A percentile compares a stretch with the other conserved stretches of the same genome.
These are phyloP conservation scores for Paxillus ammoniavirescens DNA, from an alignment of 768 basidiomycete genomes.

Conservation along the genomic window DNA sequence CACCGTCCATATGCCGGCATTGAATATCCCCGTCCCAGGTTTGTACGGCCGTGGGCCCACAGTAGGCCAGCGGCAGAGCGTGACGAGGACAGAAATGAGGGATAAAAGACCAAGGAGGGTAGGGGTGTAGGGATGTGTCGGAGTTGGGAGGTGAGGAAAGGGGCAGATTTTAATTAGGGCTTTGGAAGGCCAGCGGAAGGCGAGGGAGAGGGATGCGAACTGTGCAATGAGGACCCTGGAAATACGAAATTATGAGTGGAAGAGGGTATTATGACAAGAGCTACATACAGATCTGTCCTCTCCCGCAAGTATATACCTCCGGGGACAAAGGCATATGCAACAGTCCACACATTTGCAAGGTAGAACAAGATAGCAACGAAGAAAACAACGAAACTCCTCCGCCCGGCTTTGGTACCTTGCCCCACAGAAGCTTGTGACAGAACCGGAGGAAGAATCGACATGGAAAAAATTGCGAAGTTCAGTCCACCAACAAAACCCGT, in stretches of 20 bases:
- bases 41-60: conserved; percentile 55
- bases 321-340: conserved; percentile 89
- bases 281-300: conserved; percentile 66
- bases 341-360: conserved; percentile 76
- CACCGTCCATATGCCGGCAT: conserved; percentile 87
- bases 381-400: conserved; percentile 56
- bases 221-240: conserved; percentile 55
- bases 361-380: conserved; percentile 60
- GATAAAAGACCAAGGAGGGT: conserved; percentile 39
- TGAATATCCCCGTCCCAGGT: conserved; percentile 63
- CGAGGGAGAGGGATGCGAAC: conserved; percentile 46
- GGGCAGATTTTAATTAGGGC: neutral
- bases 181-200: conserved; percentile 42
- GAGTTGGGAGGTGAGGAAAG: conserved; percentile 14
- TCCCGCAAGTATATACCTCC: conserved; percentile 75
- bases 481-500: conserved; percentile 68
- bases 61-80: conserved; percentile 53
- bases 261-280: neutral
- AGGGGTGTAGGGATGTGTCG: conserved; percentile 30
- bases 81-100: conserved; percentile 48
- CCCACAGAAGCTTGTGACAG: conserved; percentile 44
- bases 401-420: conserved; percentile 39
- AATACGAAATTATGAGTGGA: neutral
- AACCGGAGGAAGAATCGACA: conserved; percentile 58
- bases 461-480: conserved; percentile 57